Base-by-base conservation (phyloP, 2,329 filamentous ascomycete genomes). In the Aspergillus phoenicis region DNA sequence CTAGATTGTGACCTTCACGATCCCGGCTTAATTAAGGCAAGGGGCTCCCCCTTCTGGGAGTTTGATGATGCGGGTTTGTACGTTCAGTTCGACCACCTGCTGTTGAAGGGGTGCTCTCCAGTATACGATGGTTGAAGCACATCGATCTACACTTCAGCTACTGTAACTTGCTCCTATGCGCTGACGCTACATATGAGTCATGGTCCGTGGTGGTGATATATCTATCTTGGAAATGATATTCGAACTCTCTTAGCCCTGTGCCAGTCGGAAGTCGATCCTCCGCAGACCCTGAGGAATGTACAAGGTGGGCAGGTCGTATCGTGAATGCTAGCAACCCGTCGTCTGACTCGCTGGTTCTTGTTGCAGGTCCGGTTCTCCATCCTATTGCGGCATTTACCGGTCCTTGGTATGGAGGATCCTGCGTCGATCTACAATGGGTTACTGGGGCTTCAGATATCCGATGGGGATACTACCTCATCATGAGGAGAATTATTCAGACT, bases 371-470 rank as follows among this genome's bases (percentile, higher is more conserved):
- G 33, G 49, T 41, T 26, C 39, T 24, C 39, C 52, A 57, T 52
- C 39, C 43, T 57, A 58, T 56, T 54, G 58, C 57, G 57, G 59
- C 59, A 65, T 65, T 62, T 59, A 52, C 59, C 63, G 59, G 55
- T 58, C 41, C 52, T 41, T 66, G 66, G 66, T 68, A 68, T 68
- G 66, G 65, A 62, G 61, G 58, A 58, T 59, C 51, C 51, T 49
- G 39, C 38, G 24, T 60, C 13, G 45, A 52, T 60, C 60, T 57
- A 47, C 59, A 60, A 62, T 30, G 58, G 51, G 57, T 58, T 62
- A 64, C 60, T 58, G 58, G 53, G 59, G 54, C 52, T 47, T 56
- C 41, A 47, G 53, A 28, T 45, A 47, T 47, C 52, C 8, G 39
- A 56, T 47, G 20, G 30, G 28, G 28, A 33, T 26, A 24, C 24